Conservation (phyloP, 257 asterid species). For the Nicotiana tabacum region DNA sequence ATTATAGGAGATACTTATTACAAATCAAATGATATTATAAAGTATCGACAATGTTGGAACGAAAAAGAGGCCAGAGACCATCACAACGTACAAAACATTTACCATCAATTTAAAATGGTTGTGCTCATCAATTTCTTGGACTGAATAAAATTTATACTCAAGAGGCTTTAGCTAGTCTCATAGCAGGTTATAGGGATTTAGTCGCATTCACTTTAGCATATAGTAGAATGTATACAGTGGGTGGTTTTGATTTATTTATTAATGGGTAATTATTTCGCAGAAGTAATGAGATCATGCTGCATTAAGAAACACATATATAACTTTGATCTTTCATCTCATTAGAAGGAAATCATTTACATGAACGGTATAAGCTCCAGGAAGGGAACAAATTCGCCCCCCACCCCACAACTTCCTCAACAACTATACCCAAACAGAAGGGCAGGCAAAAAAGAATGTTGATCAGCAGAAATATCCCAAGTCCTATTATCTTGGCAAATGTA, state of each 20-base stretch:
- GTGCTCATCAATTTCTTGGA: neutral
- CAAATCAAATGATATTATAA: neutral
- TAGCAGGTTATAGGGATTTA: neutral
- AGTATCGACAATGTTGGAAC: neutral
- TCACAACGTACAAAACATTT: neutral
- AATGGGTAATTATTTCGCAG: neutral
- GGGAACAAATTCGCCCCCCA: neutral
- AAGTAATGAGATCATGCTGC: neutral
- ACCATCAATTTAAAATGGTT: neutral
- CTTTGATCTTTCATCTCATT: neutral
- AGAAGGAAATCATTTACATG: neutral
- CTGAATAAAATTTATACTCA: neutral
- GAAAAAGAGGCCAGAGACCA: neutral
- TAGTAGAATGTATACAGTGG: neutral
- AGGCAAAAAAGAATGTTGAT: neutral
- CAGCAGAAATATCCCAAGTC: neutral
- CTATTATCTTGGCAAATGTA: neutral
- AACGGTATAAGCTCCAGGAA: neutral
- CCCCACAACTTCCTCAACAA: neutral
- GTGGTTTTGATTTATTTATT: neutral
- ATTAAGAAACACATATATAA: neutral
- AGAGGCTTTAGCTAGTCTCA: neutral
- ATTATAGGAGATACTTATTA: neutral
- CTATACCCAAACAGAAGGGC: neutral
- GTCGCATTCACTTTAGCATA: neutral